Conservation (phyloP, 1,139 yeast species). For the Meyerozyma athensensis region DNA sequence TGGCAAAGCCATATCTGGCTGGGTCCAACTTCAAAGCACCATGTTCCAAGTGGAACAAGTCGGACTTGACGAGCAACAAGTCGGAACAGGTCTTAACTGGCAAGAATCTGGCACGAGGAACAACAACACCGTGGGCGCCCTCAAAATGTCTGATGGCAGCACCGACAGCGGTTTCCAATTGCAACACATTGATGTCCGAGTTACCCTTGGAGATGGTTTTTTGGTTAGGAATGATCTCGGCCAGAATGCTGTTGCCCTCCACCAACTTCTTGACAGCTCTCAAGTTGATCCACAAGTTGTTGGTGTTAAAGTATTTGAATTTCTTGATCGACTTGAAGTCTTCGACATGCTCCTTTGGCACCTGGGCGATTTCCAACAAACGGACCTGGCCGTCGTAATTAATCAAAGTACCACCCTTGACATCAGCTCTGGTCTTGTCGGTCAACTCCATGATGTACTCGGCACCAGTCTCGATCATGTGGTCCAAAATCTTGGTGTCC, state of each 20-base stretch:
- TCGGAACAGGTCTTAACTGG: constrained; percentile 98
- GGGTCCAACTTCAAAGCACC: constrained; percentile 87
- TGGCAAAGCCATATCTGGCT: constrained; percentile 77
- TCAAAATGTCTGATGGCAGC: constrained; percentile 96
- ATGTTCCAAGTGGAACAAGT: constrained; percentile 83
- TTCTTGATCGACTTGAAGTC: constrained; percentile 97
- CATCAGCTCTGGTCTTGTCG: constrained; percentile 98
- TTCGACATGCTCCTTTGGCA: constrained; percentile 97
- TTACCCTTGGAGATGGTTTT: constrained; percentile 78
- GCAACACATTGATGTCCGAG: constrained; percentile 78
- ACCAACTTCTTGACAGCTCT: constrained; percentile 91
- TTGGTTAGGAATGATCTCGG: constrained; percentile 93
- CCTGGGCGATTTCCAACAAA: constrained; percentile 96
- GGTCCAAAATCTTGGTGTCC: constrained; percentile 83
- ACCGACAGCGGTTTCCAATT: constrained; percentile 98
- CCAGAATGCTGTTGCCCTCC: constrained; percentile 74
- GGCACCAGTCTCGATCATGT: constrained; percentile 86
- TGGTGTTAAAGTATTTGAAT: constrained; percentile 96
- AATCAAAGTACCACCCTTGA: constrained; percentile 97
- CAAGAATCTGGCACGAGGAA: constrained; percentile 94
- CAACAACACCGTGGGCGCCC: constrained; percentile 96
- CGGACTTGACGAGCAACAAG: constrained; percentile 91
- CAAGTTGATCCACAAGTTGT: constrained; percentile 95
- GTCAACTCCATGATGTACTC: constrained; percentile 98
- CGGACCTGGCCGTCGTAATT: constrained; percentile 94